A percentile compares a stretch with the other conserved stretches of the same genome.
phyloP scores from a whole-genome alignment of 345 rosid genomes.

The Brassica juncea region DNA sequence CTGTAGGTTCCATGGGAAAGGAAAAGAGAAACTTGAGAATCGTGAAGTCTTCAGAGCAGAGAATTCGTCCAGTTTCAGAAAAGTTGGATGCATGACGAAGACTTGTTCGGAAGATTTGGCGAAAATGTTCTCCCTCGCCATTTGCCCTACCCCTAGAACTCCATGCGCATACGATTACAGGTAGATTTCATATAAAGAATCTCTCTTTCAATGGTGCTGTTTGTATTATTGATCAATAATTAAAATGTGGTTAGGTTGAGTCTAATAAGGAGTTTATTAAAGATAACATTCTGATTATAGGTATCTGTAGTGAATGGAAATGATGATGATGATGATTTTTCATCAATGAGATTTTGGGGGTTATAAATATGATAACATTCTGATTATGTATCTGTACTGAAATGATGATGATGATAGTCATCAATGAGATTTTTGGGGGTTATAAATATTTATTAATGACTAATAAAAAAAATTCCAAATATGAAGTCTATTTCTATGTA shows the following conservation, averaged over 20 bases:
- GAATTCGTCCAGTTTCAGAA: constrained; percentile 50
- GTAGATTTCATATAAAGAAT: constrained; percentile 22
- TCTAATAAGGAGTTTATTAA: background rate
- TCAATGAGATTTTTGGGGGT: constrained; percentile 10
- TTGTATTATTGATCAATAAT: background rate
- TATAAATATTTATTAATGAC: too few relatives aligned
- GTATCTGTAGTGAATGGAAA: too few relatives aligned
- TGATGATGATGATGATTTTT: too few relatives aligned
- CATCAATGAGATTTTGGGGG: too few relatives aligned
- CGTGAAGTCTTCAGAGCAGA: constrained; percentile 46
- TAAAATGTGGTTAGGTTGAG: constrained; percentile 23
- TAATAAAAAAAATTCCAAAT: too few relatives aligned
- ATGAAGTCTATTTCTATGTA: too few relatives aligned
- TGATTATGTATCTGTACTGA: background rate
- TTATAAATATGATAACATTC: too few relatives aligned
- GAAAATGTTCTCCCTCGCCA: constrained; percentile 53
- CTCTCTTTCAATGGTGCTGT: background rate
- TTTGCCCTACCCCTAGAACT: constrained; percentile 50
- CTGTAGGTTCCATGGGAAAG: constrained; percentile 39
- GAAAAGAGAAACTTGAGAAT: background rate
- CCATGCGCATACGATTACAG: constrained; percentile 69
- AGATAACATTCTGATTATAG: too few relatives aligned
- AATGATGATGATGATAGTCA: constrained; percentile 7
- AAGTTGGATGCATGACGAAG: constrained; percentile 53
- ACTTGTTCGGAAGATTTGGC: constrained; percentile 52